Base-by-base conservation (phyloP, 163 green algal genomes). In the Coccomyxa subellipsoidea region DNA sequence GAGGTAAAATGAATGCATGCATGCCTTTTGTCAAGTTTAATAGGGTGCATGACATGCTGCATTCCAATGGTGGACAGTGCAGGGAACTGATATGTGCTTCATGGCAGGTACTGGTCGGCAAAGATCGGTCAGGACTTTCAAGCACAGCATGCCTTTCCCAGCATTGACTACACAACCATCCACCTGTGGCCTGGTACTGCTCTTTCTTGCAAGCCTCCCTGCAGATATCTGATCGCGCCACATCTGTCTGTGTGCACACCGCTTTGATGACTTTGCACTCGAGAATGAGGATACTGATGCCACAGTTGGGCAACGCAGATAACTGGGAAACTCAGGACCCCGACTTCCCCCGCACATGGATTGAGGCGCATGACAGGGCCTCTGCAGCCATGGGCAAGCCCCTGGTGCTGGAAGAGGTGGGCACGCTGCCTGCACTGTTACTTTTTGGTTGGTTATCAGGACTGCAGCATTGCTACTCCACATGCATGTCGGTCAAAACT, bases 401-500 rank as follows among this genome's bases (percentile, higher is more conserved):
- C 5, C 79, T 85, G 31, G 54, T 85, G 39, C 47, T 85, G 25
- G 81, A 85, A 76, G 81, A 85, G 75, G 79, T 85, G 59, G 38
- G 81, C 73, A 80, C 76, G 72, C 77, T 6, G 1, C n/a, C 69
- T 23, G 23, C 1, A 8, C 34, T 35, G n/a, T n/a, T n/a, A n/a
- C n/a, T n/a, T n/a, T n/a, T n/a, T n/a, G n/a, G n/a, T n/a, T n/a
- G n/a, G n/a, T n/a, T n/a, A n/a, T n/a, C n/a, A n/a, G n/a, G n/a
- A n/a, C n/a, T n/a, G n/a, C n/a, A n/a, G n/a, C n/a, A n/a, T n/a
- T n/a, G n/a, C n/a, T n/a, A n/a, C n/a, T n/a, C n/a, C n/a, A n/a
- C n/a, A n/a, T n/a, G n/a, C n/a, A n/a, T n/a, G n/a, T n/a, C n/a
- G n/a, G n/a, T n/a, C n/a, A n/a, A n/a, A n/a, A n/a, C n/a, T n/a